Percentiles rank a stretch among this genome's conserved stretches.
phyloP scores from a whole-genome alignment of 1,284 basidiomycete species.

The Schizopora paradoxa region DNA sequence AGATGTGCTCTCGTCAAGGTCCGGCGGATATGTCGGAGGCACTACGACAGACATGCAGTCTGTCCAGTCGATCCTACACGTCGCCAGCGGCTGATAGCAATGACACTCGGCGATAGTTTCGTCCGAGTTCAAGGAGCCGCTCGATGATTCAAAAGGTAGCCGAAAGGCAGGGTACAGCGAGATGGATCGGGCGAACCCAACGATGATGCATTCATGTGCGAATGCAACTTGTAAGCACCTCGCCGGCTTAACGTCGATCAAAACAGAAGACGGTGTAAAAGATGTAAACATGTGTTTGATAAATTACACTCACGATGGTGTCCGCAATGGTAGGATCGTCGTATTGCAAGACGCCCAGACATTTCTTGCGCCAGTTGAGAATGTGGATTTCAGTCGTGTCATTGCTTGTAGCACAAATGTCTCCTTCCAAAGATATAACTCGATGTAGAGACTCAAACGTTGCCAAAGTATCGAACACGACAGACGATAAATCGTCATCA shows the following conservation, averaged over 20 bases:
- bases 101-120: no score
- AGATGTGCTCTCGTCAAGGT: slow-evolving; percentile 6
- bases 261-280: slow-evolving; percentile 11
- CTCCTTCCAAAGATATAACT: slow-evolving; percentile 28
- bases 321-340: slow-evolving; percentile 28
- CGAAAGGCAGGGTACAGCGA: slow-evolving; percentile 42
- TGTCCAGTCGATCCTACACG: slow-evolving; percentile 57
- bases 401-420: slow-evolving; percentile 48
- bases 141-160: slow-evolving; percentile 18
- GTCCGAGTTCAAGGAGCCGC: no score
- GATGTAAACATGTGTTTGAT: slow-evolving; percentile 14
- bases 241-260: slow-evolving; percentile 30
- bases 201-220: slow-evolving; percentile 41
- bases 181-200: slow-evolving; percentile 52
- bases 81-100: slow-evolving; percentile 33
- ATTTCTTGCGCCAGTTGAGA: slow-evolving; percentile 45
- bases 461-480: slow-evolving; percentile 6
- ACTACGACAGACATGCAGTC: slow-evolving; percentile 43
- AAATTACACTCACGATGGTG: slow-evolving; percentile 1
- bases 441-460: slow-evolving; percentile 27
- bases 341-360: slow-evolving; percentile 42
- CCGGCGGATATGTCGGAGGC: slow-evolving; percentile 16
- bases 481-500: slow-evolving; percentile 22
- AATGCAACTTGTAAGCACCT: slow-evolving; percentile 49
- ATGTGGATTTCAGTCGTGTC: slow-evolving; percentile 43